Percentiles rank a stretch among this genome's conserved stretches.
Conservation (phyloP, 257 asterid genomes). For the Sherardia arvensis region DNA sequence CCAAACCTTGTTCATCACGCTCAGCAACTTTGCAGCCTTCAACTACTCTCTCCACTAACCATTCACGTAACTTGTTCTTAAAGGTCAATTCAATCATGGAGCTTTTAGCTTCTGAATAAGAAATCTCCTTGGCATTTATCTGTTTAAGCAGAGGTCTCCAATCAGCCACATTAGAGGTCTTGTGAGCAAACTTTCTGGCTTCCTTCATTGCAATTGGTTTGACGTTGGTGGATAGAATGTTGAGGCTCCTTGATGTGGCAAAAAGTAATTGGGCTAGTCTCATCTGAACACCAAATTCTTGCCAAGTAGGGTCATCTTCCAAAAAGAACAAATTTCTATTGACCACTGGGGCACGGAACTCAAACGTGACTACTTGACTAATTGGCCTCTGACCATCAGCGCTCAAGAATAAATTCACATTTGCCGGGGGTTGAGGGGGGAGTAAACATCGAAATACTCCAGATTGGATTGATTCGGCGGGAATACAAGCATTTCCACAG, state of each 20-base stretch:
- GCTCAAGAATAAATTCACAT: constrained; percentile 58
- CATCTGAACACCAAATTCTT: constrained; percentile 61
- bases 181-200: constrained; percentile 59
- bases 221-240: constrained; percentile 39
- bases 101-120: constrained; percentile 66
- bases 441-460: constrained; percentile 75
- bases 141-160: constrained; percentile 50
- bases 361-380: constrained; percentile 69
- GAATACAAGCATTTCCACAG: constrained; percentile 58
- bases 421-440: constrained; percentile 64
- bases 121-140: constrained; percentile 39
- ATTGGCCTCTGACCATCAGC: constrained; percentile 68
- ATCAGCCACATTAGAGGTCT: constrained; percentile 36
- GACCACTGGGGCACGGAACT: constrained; percentile 55
- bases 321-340: constrained; percentile 17
- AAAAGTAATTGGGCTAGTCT: constrained; percentile 78
- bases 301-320: constrained; percentile 47
- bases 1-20: constrained; percentile 86
- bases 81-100: constrained; percentile 63
- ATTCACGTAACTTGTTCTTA: constrained; percentile 61
- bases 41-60: constrained; percentile 72
- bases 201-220: constrained; percentile 48
- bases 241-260: constrained; percentile 55
- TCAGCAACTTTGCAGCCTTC: constrained; percentile 53
- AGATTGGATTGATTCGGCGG: constrained; percentile 51